Percentiles rank a stretch among this genome's conserved stretches.
Conservation (phyloP, 192 early-diverging fungal species). For the Linnemannia elongata region DNA sequence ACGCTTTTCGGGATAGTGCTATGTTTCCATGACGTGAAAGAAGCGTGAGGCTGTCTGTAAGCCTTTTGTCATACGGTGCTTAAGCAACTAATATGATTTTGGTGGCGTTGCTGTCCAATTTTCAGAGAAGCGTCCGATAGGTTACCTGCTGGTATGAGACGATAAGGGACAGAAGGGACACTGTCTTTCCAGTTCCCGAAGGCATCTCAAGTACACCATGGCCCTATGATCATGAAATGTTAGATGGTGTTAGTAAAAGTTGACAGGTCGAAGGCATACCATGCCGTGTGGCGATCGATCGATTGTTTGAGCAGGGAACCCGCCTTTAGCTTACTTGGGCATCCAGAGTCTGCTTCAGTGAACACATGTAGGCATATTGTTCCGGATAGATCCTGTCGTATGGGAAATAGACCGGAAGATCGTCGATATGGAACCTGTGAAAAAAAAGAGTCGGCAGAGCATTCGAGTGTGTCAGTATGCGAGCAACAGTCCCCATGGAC, state of each 20-base stretch:
- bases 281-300: no score
- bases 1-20: conserved; percentile 89
- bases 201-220: conserved; percentile 99
- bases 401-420: conserved; percentile 95
- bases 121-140: neutral
- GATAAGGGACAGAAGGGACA: conserved; percentile 95
- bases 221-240: conserved; percentile 68
- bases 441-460: neutral
- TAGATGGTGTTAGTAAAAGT: neutral
- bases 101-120: conserved; percentile 38
- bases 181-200: conserved; percentile 98
- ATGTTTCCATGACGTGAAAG: neutral
- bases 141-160: conserved; percentile 93
- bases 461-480: neutral
- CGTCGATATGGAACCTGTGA: conserved; percentile 83
- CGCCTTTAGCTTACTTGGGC: conserved; percentile 68
- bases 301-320: neutral
- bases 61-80: neutral
- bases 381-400: conserved; percentile 99
- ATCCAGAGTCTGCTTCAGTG: conserved; percentile 94
- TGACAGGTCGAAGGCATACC: no score
- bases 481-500: neutral
- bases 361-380: conserved; percentile 98
- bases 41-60: neutral
- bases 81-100: neutral